Base-by-base conservation (phyloP, 2,329 filamentous ascomycete genomes). In the Dactylella cylindrospora region DNA sequence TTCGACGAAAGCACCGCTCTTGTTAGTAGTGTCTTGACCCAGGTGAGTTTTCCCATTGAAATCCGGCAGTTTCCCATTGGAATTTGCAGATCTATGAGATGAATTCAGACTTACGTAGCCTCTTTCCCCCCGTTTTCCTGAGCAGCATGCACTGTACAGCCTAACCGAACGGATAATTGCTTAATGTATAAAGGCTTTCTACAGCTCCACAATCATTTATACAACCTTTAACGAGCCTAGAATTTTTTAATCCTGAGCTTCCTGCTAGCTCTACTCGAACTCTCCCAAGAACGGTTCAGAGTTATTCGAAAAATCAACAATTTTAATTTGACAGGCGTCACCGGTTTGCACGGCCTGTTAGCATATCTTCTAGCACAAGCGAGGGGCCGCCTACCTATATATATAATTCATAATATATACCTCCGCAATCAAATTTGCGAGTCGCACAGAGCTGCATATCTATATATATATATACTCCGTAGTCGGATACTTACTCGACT, bases 101-200 rank as follows among this genome's bases (percentile, higher is more conserved):
- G n/a, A n/a, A n/a, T n/a, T n/a, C n/a, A n/a, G n/a, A n/a, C n/a
- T n/a, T n/a, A n/a, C n/a, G n/a, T n/a, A n/a, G n/a, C n/a, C n/a
- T n/a, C n/a, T n/a, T n/a, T n/a, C n/a, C n/a, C 23, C 25, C 10
- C 22, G 8, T 38, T 12, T 17, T 20, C 3, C 33, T 23, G 17
- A 17, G 2, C 43, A 62, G 57, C 41, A 62, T 62, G 57, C 57
- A 31, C 47, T 28, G 23, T 31, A 31, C 57, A 46, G 54, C 46
- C n/a, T 60, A 51, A 60, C 54, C 54, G 46, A 45, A 53, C 57
- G 43, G 47, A 49, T 62, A 62, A 62, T 62, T 49, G 57, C 57
- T 62, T 62, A 62, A 62, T 62, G 57, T 62, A 43, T 62, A 62
- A 62, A 62, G 57, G 57, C 57, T 49, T 62, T 49, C 54, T 62